Conservation (phyloP, 2,329 filamentous ascomycete genomes). For the Trichoderma gracile region DNA sequence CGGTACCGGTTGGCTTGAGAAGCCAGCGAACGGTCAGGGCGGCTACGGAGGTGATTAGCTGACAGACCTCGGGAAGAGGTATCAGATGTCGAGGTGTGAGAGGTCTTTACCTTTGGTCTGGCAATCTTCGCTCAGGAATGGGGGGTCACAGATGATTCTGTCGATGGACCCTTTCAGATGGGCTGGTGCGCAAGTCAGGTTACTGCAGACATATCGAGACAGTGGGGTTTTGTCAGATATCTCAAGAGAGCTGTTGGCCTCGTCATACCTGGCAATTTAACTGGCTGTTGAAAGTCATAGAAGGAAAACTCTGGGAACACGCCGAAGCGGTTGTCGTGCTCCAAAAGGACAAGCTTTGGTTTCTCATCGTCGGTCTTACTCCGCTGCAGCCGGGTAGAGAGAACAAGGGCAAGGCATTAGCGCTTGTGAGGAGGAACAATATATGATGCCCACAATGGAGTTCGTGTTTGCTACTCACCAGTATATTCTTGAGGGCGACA, state of each 20-base stretch:
- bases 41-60: conserved; percentile 44
- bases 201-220: background rate
- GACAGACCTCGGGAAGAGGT: background rate
- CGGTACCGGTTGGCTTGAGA: conserved; percentile 44
- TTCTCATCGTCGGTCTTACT: conserved; percentile 31
- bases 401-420: background rate
- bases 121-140: conserved; percentile 77
- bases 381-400: conserved; percentile 23
- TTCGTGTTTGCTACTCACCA: conserved; percentile 51
- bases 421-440: too few relatives aligned
- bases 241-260: too few relatives aligned
- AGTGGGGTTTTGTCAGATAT: too few relatives aligned
- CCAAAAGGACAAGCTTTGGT: conserved; percentile 66
- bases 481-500: conserved; percentile 70
- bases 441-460: too few relatives aligned
- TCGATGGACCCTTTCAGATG: conserved; percentile 64
- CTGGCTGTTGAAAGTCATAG: conserved; percentile 72
- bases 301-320: conserved; percentile 73
- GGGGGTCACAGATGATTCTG: conserved; percentile 73
- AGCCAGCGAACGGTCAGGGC: conserved; percentile 77
- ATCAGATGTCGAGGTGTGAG: conserved; percentile 9
- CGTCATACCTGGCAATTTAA: conserved; percentile 59
- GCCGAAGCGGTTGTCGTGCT: conserved; percentile 72
- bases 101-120: conserved; percentile 67
- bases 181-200: background rate